A percentile compares a stretch with the other conserved stretches of the same genome.
These are phyloP conservation scores for Bacterosira constricta DNA, from an alignment of 108 stramenopile species.

Conservation along the genomic window DNA sequence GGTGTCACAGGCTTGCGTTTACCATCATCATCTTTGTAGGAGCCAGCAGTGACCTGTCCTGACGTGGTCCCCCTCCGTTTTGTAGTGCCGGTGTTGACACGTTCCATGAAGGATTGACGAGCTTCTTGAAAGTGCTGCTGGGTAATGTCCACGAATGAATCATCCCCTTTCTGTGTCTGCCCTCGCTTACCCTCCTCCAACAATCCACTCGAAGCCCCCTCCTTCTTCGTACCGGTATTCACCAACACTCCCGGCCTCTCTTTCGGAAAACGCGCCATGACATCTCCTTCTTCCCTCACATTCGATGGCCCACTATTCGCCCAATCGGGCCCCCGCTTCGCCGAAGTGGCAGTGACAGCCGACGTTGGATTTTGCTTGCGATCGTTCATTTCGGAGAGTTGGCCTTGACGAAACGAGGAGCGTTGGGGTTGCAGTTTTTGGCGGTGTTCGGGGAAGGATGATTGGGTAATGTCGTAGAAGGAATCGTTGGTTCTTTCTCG, in stretches of 20 bases:
- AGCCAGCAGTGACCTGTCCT: not conserved
- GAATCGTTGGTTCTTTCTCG: not conserved
- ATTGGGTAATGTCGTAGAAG: not conserved
- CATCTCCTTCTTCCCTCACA: too few relatives aligned
- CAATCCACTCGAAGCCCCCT: not conserved
- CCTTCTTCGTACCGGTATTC: conserved; percentile 14
- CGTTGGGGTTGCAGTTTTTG: not conserved
- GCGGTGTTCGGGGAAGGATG: not conserved
- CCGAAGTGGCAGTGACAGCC: not conserved
- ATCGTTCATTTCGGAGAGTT: not conserved
- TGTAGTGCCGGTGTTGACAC: not conserved
- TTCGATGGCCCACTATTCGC: too few relatives aligned
- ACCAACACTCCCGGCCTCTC: conserved; percentile 12
- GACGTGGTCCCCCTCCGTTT: not conserved
- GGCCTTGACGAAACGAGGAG: not conserved
- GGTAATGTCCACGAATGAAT: conserved; percentile 9
- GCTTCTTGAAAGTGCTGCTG: not conserved
- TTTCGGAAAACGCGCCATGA: not conserved
- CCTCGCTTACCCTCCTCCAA: not conserved
- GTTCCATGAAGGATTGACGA: not conserved
- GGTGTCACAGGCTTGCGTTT: too few relatives aligned
- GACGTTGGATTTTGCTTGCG: not conserved
- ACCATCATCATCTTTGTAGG: not conserved
- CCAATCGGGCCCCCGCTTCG: not conserved
- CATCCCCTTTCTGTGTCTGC: not conserved